Base-by-base conservation (phyloP, 768 basidiomycete genomes). In the Trametes maxima region DNA sequence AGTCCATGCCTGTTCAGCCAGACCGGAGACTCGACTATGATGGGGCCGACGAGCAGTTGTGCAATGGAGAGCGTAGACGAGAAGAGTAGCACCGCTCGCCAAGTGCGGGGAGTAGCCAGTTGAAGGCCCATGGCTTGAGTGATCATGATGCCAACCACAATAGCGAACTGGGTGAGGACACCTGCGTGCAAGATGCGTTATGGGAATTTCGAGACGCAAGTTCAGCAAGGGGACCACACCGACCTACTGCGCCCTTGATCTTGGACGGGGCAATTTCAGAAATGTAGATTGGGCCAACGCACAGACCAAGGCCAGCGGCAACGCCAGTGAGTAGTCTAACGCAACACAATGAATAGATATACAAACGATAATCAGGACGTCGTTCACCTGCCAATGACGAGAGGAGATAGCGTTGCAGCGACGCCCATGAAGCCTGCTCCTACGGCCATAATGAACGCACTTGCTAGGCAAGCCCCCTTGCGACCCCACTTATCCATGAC, bases 111-210 rank as follows among this genome's bases (percentile, higher is more conserved):
- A 11, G 86, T 86, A 16, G 92, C 88, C 49, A 91, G 79, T 54
- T 76, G 72, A 39, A 94, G 78, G 3, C 93, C 94, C 62, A 92
- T 77, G 5, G 80, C 74, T 69, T 98, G 95, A 0, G 94, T 90
- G n/a, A 85, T 71, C 80, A 96, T 87, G 64, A 97, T 89, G 28
- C 92, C 92, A 54, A 92, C 74, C 36, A 96, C 92, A 68, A 96
- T 89, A 40, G 83, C 85, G 25, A 95, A 76, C 66, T 94, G 93
- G 0, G 89, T 92, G 28, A 94, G 78, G 25, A 94, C 88, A 21
- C 90, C 90, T 91, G 60, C 19, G 14, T 25, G 54, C 59, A 47
- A 33, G 1, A 45, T 47, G 25, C 12, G 52, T 5, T 11, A 33
- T 8, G 8, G 8, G 33, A 22, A 21, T 59, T 11, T 57, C 54